Percentiles rank a stretch among this genome's conserved stretches.
Evolutionary conservation across 768 basidiomycete genomes (phyloP).

Genomic region (Mycena metata): DNA sequence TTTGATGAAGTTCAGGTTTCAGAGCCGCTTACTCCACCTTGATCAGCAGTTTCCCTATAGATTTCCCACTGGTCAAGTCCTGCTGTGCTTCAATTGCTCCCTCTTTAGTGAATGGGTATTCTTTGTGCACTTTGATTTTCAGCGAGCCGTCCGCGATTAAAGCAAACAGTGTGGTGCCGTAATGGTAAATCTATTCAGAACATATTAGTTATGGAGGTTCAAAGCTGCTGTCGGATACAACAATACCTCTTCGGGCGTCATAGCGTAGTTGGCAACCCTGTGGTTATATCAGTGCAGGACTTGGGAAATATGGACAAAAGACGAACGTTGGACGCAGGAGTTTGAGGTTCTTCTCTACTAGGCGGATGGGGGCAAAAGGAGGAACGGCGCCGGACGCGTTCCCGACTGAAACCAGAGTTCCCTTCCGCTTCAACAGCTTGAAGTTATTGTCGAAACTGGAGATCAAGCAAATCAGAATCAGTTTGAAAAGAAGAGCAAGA

Average conservation of each 20-base stretch:
- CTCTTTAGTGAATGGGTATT: conserved; percentile 88
- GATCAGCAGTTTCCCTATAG: conserved; percentile 88
- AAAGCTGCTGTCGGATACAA: not conserved
- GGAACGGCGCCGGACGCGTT: conserved; percentile 91
- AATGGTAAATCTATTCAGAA: conserved; percentile 57
- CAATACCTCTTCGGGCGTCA: conserved; percentile 74
- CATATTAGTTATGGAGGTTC: not conserved
- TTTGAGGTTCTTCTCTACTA: conserved; percentile 87
- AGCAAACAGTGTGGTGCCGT: conserved; percentile 74
- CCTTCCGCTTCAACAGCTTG: conserved; percentile 85
- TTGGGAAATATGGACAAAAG: not conserved
- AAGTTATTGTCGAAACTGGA: conserved; percentile 84
- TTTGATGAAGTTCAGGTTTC: no score
- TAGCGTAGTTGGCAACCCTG: conserved; percentile 80
- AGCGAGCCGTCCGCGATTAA: conserved; percentile 70
- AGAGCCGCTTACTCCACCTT: conserved; percentile 58
- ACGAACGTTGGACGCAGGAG: conserved; percentile 80
- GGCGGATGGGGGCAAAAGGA: conserved; percentile 79
- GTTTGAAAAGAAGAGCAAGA: not conserved
- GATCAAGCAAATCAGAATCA: not conserved
- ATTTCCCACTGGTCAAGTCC: conserved; percentile 83
- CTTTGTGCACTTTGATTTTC: conserved; percentile 73
- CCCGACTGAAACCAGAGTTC: conserved; percentile 90
- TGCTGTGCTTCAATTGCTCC: conserved; percentile 82
- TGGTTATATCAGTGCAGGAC: not conserved